Evolutionary conservation across 352 stramenopile genomes (phyloP), one percentile per base, ranked within the genome.

Genomic region (Blastocystis sp.): DNA sequence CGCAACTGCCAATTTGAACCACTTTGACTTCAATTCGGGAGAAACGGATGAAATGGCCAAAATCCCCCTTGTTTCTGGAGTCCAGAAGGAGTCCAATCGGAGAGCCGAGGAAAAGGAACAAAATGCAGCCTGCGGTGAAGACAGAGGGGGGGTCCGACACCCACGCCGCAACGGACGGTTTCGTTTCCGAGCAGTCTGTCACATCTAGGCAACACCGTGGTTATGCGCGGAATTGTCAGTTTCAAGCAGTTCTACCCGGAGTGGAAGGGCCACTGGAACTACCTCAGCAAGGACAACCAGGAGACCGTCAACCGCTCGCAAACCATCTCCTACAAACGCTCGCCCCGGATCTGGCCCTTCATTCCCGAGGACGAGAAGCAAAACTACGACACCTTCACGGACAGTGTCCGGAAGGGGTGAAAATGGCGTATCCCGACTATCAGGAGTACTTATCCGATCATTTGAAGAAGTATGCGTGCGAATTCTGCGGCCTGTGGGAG

Each of bases 391-490:
- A 81, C 53, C 23, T 81, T 81, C 48, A 64, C 71, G 28, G 52
- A 81, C 23, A 41, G n/a, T 21, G 21, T 48, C 52, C 71, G 71
- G 21, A 53, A 59, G 9, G 71, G 23, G 34, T 65, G 14, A 40
- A 64, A 48, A 4, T 21, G 5, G 40, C 48, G 28, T 81, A 65
- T 81, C 53, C 53, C 10, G 71, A 62, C 21, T 81, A 65, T 38
- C 40, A 81, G n/a, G 53, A 81, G 56, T 81, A 81, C 66, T 41
- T 81, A 11, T 65, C 43, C 28, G 66, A 11, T 11, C 71, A 81
- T 81, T 28, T 81, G 52, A 81, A 81, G 59, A 81, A 81, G 52
- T 81, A 81, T 38, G 71, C 71, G 23, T 81, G 71, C n/a, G 71
- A 81, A 41, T 81, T 81, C 56, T 81, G 71, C 45, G 71, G 71